Percentiles rank a stretch among this genome's conserved stretches.
Conservation (phyloP, 139 green algal species). For the Limnomonas spitsbergensis region DNA sequence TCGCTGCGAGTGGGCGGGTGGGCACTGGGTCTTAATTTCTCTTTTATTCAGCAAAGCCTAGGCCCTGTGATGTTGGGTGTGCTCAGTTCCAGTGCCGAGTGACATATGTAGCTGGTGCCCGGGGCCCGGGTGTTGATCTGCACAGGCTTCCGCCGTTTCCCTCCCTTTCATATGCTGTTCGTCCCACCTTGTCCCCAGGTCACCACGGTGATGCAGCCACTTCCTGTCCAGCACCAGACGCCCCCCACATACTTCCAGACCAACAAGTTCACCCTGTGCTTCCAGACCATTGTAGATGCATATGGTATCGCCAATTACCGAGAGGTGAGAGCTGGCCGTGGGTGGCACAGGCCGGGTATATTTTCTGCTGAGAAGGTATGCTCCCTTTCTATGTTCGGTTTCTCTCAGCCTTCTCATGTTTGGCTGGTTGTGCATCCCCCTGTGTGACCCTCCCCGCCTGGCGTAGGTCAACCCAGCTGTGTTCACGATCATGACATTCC, state of each 20-base stretch:
- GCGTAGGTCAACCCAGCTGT: slow-evolving; percentile 84
- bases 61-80: no score
- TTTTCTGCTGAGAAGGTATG: no score
- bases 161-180: neutral
- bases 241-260: slow-evolving; percentile 90
- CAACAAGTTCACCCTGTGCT: slow-evolving; percentile 84
- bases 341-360: neutral
- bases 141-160: neutral
- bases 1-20: no score
- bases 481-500: slow-evolving; percentile 97
- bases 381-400: neutral
- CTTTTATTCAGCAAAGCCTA: no score
- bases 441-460: no score
- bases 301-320: slow-evolving; percentile 94
- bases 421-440: no score
- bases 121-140: no score
- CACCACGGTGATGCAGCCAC: slow-evolving; percentile 6
- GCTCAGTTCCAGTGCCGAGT: no score
- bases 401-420: neutral
- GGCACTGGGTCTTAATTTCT: no score
- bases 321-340: slow-evolving; percentile 46
- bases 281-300: slow-evolving; percentile 70
- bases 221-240: neutral
- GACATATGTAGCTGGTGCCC: no score
- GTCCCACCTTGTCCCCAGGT: neutral